Evolutionary conservation across 2,329 filamentous ascomycete genomes (phyloP), one percentile per base, ranked within the genome.

Genomic region (Trichoderma sp.): DNA sequence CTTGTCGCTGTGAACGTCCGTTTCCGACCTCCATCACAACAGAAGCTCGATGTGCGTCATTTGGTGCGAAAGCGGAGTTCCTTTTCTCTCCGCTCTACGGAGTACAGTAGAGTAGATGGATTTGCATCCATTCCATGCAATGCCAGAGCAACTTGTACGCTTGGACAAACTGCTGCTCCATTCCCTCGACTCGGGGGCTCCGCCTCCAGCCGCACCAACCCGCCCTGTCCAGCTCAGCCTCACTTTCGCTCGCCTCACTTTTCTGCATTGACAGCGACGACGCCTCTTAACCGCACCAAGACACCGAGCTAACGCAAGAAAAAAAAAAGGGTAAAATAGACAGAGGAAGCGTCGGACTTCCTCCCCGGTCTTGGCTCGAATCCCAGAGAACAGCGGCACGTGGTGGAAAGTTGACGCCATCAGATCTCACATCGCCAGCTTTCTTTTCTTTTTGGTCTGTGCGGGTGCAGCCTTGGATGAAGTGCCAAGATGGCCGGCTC

Each of bases 181-280:
- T 45, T 22, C 39, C 39, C 39, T 45, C 39, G 10, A 48, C n/a
- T 22, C 10, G 42, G 22, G 42, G n/a, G n/a, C 42, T 22, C 60
- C 60, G 60, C 60, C 60, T 56, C 50, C 60, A 64, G 60, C 60
- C 60, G 60, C 60, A 32, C 60, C 60, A 42, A 54, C 25, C 35
- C 60, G 42, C 13, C 25, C 25, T 42, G n/a, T 56, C 25, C 19
- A 22, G 50, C 50, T 54, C 34, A 54, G 60, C 60, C 60, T 64
- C 60, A 42, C 34, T 64, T 54, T 54, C 22, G 12, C 34, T 34
- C 35, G 61, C 61, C 61, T 64, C 37, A 37, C 37, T 65, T 34
- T 45, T 50, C 29, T 42, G n/a, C 12, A 37, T 22, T 10, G 5
- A 37, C 42, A 37, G 22, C 58, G 12, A 35, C 22, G 52, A 32